Evolutionary conservation across 192 early-diverging fungal genomes (phyloP), one percentile per base, ranked within the genome.

Genomic region (Umbelopsis sp.): DNA sequence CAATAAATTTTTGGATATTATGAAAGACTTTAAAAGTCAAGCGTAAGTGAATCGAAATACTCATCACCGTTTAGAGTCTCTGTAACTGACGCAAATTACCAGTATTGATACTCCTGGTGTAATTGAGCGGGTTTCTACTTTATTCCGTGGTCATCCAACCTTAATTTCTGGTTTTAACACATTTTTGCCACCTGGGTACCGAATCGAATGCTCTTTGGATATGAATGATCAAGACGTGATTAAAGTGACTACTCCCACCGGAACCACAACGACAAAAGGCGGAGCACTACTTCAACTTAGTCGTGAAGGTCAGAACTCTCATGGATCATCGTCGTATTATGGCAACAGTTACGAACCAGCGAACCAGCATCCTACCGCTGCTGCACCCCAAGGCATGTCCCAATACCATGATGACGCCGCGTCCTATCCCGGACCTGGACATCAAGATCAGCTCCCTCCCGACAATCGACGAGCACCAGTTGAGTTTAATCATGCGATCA

Each of bases 11-110:
- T 70, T 99, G 77, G 97, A 98, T 78, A 98, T 98, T 43, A 99
- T 99, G 98, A 98, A 98, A 85, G 98, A 99, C 77, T 99, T 99
- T 76, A 98, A 98, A 81, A 93, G 93, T 73, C 95, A 97, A 77
- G 86, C 81, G 93, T 94, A 83, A 83, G 87, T 86, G 17, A 7
- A 16, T 26, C 34, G 45, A 12, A 49, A n/a, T 7, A 22, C 20
- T 20, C 9, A 43, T 54, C 44, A 45, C 32, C 41, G 51, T 32
- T 73, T 59, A 45, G 17, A 11, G 49, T 56, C 77, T 31, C 70
- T 41, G 50, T 16, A 38, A 62, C 31, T 71, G 36, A 56, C 53
- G 36, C 41, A 24, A 14, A 14, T 34, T 32, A 38, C 12, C 70
- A 90, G 91, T 4, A 96, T 99, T 68, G 96, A 98, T 72, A 99